phyloP scores from a whole-genome alignment of 495 filamentous ascomycete genomes.

The Talaromyces trachyspermus region DNA sequence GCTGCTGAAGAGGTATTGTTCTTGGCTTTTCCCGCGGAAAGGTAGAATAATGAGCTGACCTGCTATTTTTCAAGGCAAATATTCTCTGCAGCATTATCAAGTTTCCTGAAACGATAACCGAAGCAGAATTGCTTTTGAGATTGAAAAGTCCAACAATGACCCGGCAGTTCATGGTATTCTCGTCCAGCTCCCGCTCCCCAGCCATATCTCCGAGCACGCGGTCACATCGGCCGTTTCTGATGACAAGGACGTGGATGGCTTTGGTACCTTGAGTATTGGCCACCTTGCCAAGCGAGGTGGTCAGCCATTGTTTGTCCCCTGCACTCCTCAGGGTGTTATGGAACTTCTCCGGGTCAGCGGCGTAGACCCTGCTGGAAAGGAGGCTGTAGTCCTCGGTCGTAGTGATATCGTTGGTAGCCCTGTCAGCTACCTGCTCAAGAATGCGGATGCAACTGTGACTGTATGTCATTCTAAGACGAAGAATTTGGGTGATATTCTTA shows the following conservation, averaged over 20 bases:
- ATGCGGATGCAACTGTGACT: slow-evolving; percentile 93
- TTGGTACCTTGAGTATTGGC: slow-evolving; percentile 87
- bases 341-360: slow-evolving; percentile 77
- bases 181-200: slow-evolving; percentile 85
- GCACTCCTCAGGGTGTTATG: slow-evolving; percentile 97
- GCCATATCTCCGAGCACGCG: slow-evolving; percentile 78
- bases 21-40: slow-evolving; percentile 2
- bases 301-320: slow-evolving; percentile 78
- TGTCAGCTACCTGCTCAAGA: slow-evolving; percentile 88
- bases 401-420: slow-evolving; percentile 97
- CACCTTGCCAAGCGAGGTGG: slow-evolving; percentile 93
- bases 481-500: slow-evolving; percentile 63
- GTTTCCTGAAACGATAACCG: slow-evolving; percentile 71
- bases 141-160: slow-evolving; percentile 80
- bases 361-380: slow-evolving; percentile 78
- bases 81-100: slow-evolving; percentile 82
- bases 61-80: slow-evolving; percentile 54
- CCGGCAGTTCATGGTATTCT: slow-evolving; percentile 82
- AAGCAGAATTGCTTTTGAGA: slow-evolving; percentile 76
- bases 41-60: slow-evolving; percentile 10
- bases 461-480: slow-evolving; percentile 87
- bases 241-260: slow-evolving; percentile 97
- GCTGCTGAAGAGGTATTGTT: slow-evolving; percentile 77
- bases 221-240: slow-evolving; percentile 85
- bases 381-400: slow-evolving; percentile 87